Evolutionary conservation across 495 filamentous ascomycete species (phyloP).

Genomic region (Physcia stellaris): DNA sequence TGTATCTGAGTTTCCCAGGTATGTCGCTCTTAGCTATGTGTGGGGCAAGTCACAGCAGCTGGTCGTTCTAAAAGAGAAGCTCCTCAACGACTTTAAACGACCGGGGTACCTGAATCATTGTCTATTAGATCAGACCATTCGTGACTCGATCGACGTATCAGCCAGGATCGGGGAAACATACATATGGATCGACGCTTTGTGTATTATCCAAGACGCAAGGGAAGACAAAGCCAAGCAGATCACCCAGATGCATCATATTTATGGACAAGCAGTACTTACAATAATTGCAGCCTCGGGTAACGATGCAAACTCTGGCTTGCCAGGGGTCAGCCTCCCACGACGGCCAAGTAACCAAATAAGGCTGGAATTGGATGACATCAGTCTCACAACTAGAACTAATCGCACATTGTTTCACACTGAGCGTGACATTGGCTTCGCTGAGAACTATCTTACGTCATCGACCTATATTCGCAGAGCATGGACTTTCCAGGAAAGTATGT

Average conservation of each 20-base stretch:
- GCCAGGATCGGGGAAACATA: constrained; percentile 10
- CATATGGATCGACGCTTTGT: constrained; percentile 20
- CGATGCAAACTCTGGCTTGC: constrained; percentile 5
- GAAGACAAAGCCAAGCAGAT: constrained; percentile 10
- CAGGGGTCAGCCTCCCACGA: constrained; percentile 3
- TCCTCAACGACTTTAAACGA: background rate
- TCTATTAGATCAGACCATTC: constrained; percentile 10
- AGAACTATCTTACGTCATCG: background rate
- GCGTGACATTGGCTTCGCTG: background rate
- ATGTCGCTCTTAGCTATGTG: constrained; percentile 15
- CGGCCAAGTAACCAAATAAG: constrained; percentile 5
- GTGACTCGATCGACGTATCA: constrained; percentile 13
- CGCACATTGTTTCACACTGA: constrained; percentile 1
- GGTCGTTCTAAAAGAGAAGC: constrained; percentile 3
- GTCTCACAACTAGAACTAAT: constrained; percentile 3
- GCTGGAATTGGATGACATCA: constrained; percentile 5
- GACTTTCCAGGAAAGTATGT: constrained; percentile 15
- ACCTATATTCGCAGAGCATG: constrained; percentile 13
- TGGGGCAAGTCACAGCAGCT: constrained; percentile 6
- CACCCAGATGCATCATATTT: constrained; percentile 12
- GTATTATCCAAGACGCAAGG: constrained; percentile 16
- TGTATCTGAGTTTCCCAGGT: background rate
- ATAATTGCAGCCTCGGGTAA: constrained; percentile 11
- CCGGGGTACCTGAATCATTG: background rate
- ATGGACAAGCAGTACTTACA: constrained; percentile 11